Percentiles rank a stretch among this genome's conserved stretches.
These are phyloP conservation scores for Prasinococcaceae sp. DNA, from an alignment of 139 green algal genomes.

Conservation along the genomic window DNA sequence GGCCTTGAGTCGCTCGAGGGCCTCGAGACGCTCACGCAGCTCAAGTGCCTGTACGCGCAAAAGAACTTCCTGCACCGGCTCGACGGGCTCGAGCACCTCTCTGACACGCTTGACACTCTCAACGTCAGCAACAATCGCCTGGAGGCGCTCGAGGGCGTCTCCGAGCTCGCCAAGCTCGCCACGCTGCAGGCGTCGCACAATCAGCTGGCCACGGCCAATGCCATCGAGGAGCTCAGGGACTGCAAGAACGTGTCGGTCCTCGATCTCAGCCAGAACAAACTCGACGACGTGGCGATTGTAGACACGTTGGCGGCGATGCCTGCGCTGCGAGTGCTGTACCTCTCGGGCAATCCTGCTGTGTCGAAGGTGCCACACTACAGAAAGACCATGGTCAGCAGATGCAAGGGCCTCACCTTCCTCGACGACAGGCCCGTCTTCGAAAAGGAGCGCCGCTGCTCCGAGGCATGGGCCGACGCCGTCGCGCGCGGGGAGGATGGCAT, in stretches of 20 bases:
- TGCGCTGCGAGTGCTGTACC: slow-evolving; percentile 6
- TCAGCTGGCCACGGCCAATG: slow-evolving; percentile 28
- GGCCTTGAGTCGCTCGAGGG: slow-evolving; percentile 51
- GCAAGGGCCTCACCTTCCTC: slow-evolving; percentile 9
- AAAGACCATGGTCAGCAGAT: slow-evolving; percentile 18
- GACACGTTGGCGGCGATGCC: slow-evolving; percentile 8
- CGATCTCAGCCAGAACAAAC: slow-evolving; percentile 8
- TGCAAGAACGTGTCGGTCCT: slow-evolving; percentile 13
- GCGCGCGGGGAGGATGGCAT: not conserved
- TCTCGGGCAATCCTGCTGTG: slow-evolving; percentile 18
- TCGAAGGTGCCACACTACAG: slow-evolving; percentile 10
- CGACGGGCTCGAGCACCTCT: slow-evolving; percentile 28
- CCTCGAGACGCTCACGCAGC: slow-evolving; percentile 48
- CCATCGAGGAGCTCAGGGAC: slow-evolving; percentile 20
- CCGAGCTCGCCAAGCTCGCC: slow-evolving; percentile 21
- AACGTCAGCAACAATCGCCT: slow-evolving; percentile 73
- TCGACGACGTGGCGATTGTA: slow-evolving; percentile 6
- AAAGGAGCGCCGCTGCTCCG: not conserved
- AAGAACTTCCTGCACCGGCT: slow-evolving; percentile 58
- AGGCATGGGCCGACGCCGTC: not conserved
- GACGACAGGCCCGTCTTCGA: slow-evolving; percentile 15
- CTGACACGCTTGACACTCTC: slow-evolving; percentile 46
- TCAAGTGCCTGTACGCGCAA: slow-evolving; percentile 76
- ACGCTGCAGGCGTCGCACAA: slow-evolving; percentile 56
- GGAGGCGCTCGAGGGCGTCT: slow-evolving; percentile 1